Base-by-base conservation (phyloP, 106 monocot species). In the Dendrobium nobile region DNA sequence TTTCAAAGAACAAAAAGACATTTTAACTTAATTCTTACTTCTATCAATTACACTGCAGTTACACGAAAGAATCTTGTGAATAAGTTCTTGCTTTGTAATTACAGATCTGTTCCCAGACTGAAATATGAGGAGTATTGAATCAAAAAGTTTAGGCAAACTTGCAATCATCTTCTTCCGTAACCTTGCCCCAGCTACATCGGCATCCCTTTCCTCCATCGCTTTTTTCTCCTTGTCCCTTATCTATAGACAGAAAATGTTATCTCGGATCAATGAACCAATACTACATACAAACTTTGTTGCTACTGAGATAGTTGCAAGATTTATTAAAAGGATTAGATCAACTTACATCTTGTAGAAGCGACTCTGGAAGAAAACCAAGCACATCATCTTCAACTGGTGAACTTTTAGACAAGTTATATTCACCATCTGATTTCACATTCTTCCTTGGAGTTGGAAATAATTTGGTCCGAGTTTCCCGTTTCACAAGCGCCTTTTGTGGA, bases 1-100 rank as follows among this genome's bases (percentile, higher is more conserved):
- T n/a, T 51, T 48, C 42, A 41, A 26, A 43, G 43, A 81, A 43
- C 42, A 27, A 26, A 33, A 81, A 48, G 2, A 40, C 67, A 54
- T 56, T 15, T 18, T 2, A 77, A 54, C 9, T 24, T 26, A 37
- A 10, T 61, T 26, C 84, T 83, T 88, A 98, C 98, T 82, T 88
- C 77, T 84, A 72, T 99, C 99, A 77, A 86, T 81, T 54, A 95
- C 85, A 55, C 83, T 95, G 24, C 56, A 64, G 72, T 89, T 85
- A 54, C 83, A 85, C 40, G 88, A 40, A 79, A 93, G 82, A 78
- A 99, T 88, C 86, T 95, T 95, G 80, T 93, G 78, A 11, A 99
- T 70, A 9, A 99, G 87, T 47, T 95, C 93, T 77, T 93, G 89
- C 84, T 90, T 99, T 55, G 95, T 91, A 74, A 99, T 84, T 43